Base-by-base conservation (phyloP, 345 rosid genomes). In the Eucalyptus sp. region DNA sequence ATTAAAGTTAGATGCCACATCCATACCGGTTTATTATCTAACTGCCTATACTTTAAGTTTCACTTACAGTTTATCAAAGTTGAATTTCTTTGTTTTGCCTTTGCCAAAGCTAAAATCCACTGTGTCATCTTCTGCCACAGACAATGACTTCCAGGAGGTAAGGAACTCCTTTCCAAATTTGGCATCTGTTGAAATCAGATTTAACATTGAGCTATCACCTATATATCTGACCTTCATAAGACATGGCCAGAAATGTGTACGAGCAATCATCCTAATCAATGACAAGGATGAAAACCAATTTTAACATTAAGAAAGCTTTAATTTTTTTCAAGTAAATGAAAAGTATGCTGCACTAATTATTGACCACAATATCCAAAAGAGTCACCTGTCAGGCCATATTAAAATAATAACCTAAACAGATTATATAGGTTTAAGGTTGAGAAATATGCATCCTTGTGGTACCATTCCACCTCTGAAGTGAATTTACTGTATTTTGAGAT, bases 1-100 rank as follows among this genome's bases (percentile, higher is more conserved):
- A 7, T 68, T 33, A 68, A 68, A 68, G 3, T 1, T 27, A 12
- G 68, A 12, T 29, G 13, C 8, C 33, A 29, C 71, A 62, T 62
- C 71, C 16, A 13, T 64, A 27, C 68, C 9, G 9, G 16, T 3
- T 29, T 62, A 62, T 2, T 62, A 62, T 6, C 33, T 62, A 62
- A 4, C 16, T 29, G 8, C 17, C 16, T 58, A 58, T 58, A 4
- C 13, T 24, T 24, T 62, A 29, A 62, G 33, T 4, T 62, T 62
- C 17, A 13, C 97, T 94, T 94, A 98, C 98, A 96, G 87, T 87
- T 92, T 95, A n/a, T 89, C 98, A 90, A 95, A 94, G 90, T 93
- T 93, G 91, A 95, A 93, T 89, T 91, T 87, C 91, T 96, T 96
- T 89, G 93, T 93, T 90, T 93, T 93, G 81, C 95, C 95, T 87